Conservation (phyloP, 352 stramenopile species). For the Globisporangium iwayamae region DNA sequence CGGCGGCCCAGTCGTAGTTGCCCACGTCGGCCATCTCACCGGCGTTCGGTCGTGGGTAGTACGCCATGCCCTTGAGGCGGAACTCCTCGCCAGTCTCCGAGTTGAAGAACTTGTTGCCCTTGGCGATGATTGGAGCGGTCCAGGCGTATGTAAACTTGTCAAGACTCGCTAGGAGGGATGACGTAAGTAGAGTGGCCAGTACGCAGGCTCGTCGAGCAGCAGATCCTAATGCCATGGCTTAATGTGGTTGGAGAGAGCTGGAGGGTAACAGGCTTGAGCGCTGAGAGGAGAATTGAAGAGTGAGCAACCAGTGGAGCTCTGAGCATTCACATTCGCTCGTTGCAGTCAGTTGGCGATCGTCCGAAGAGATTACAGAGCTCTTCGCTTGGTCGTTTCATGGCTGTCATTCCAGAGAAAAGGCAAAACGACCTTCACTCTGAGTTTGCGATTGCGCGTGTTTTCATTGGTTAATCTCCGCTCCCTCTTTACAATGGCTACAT, state of each 20-base stretch:
- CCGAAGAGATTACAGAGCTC: not conserved
- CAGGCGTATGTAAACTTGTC: not conserved
- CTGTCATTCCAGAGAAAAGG: slow-evolving; percentile 1
- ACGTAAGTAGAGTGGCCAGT: not conserved
- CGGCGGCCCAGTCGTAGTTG: slow-evolving; percentile 62
- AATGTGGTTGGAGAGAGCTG: not conserved
- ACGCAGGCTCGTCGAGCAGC: slow-evolving; percentile 5
- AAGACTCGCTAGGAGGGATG: not conserved
- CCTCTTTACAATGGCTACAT: slow-evolving; percentile 1
- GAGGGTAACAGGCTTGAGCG: not conserved
- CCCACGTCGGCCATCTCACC: slow-evolving; percentile 44
- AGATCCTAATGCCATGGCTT: slow-evolving; percentile 12
- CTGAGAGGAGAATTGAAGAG: not conserved
- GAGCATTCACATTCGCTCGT: not conserved
- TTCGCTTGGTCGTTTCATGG: not conserved
- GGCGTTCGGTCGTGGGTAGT: slow-evolving; percentile 54
- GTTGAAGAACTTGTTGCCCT: slow-evolving; percentile 73
- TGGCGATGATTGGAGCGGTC: slow-evolving; percentile 9
- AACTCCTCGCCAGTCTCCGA: slow-evolving; percentile 57
- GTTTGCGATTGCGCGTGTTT: not conserved
- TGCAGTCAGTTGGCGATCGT: not conserved
- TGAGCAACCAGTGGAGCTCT: not conserved
- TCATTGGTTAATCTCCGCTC: slow-evolving; percentile 5
- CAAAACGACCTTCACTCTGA: not conserved
- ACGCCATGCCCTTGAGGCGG: slow-evolving; percentile 54